Evolutionary conservation across 106 monocot species (phyloP), one percentile per base, ranked within the genome.

Genomic region (Dioscorea alata): DNA sequence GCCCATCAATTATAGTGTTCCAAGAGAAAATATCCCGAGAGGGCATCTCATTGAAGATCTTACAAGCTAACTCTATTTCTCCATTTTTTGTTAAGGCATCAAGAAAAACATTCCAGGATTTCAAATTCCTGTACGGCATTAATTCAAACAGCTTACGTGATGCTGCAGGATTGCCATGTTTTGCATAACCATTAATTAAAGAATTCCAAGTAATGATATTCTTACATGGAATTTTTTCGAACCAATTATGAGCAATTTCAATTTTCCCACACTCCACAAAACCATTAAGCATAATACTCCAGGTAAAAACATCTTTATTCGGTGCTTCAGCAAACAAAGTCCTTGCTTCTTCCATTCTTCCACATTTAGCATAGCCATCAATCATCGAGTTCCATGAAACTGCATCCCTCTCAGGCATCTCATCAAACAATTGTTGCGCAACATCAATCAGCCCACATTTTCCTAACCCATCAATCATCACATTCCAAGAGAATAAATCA

Each of bases 321-420:
- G 74, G 74, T 69, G 60, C 60, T 7, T 23, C 33, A 63, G 71
- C 78, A 75, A 83, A 83, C 56, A 83, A 50, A 4, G 59, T 50
- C 51, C 35, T 75, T 28, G 79, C 79, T 21, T 50, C 25, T 57
- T 8, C 19, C 56, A 75, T 64, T 25, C 76, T 23, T 8, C 79
- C 68, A 42, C 50, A 59, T 64, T 59, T 83, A 2, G 69, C 64
- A 69, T 76, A 84, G 13, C 84, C 84, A 65, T 76, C 76, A 54
- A 84, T 84, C 66, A 83, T 80, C 1, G 76, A 68, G 48, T 80
- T 84, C 84, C 84, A 84, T 20, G 79, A 70, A 53, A 84, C 48
- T 32, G 65, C 18, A 70, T 79, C 84, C 52, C 51, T 72, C 33
- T 17, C 42, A 59, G 73, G 73, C 76, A 82, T 82, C 23, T 69